Percentiles rank a stretch among this genome's conserved stretches.
phyloP scores from a whole-genome alignment of 2,329 filamentous ascomycete genomes.

The Fusarium austroafricanum region DNA sequence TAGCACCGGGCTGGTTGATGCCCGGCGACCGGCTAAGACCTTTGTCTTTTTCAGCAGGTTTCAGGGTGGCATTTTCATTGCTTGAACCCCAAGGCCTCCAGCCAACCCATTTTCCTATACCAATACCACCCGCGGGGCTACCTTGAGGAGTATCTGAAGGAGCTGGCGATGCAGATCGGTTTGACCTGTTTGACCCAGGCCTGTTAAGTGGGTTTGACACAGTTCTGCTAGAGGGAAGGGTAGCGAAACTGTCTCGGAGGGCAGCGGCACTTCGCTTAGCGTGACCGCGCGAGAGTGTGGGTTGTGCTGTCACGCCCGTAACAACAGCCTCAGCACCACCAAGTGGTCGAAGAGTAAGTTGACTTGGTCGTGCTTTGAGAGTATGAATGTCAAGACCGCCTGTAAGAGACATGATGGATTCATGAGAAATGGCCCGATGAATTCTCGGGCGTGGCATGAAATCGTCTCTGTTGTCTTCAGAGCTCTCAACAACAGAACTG shows the following conservation, averaged over 20 bases:
- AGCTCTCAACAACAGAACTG: slow-evolving; percentile 50
- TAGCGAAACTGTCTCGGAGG: slow-evolving; percentile 67
- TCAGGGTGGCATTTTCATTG: slow-evolving; percentile 25
- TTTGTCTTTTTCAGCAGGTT: slow-evolving; percentile 47
- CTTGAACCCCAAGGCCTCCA: slow-evolving; percentile 61
- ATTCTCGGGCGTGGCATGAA: slow-evolving; percentile 59
- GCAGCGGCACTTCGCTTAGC: slow-evolving; percentile 64
- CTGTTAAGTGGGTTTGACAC: slow-evolving; percentile 50
- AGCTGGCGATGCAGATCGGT: slow-evolving; percentile 42
- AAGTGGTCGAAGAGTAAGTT: slow-evolving; percentile 70
- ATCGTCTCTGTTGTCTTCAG: slow-evolving; percentile 50
- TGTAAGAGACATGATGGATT: slow-evolving; percentile 87
- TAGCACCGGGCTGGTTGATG: slow-evolving; percentile 81
- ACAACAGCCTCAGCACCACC: slow-evolving; percentile 67
- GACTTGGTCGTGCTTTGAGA: slow-evolving; percentile 78
- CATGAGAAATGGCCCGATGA: slow-evolving; percentile 79
- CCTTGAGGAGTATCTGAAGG: slow-evolving; percentile 41
- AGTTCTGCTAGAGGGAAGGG: slow-evolving; percentile 51
- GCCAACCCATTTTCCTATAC: slow-evolving; percentile 60
- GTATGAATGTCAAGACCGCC: slow-evolving; percentile 93
- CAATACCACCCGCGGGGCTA: slow-evolving; percentile 48
- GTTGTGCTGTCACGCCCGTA: slow-evolving; percentile 69
- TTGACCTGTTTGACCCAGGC: slow-evolving; percentile 22
- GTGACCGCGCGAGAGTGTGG: slow-evolving; percentile 63
- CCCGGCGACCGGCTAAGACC: slow-evolving; percentile 69